Base-by-base conservation (phyloP, 306 rosid species). In the Vigna trinervia region DNA sequence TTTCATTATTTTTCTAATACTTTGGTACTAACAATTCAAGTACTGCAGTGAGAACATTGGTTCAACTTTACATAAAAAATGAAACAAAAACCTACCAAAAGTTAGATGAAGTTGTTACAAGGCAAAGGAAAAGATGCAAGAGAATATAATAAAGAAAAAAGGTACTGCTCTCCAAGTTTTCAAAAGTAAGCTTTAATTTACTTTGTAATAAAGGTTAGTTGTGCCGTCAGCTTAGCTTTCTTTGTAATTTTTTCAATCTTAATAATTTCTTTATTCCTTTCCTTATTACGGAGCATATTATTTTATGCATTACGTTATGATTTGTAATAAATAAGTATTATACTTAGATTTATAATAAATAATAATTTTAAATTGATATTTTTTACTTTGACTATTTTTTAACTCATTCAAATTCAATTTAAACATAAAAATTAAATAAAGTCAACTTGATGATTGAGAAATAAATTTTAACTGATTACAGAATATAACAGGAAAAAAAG, bases 171-270 rank as follows among this genome's bases (percentile, higher is more conserved):
- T 9, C 51, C 0, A 4, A 41, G 19, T 19, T 66, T 66, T 39
- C 0, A 41, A 66, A 66, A 66, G 71, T 43, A n/a, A 30, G 10
- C 70, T 64, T 64, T 39, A 64, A 64, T 36, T 62, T 64, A 66
- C 53, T 17, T 66, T 65, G 53, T 20, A 66, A 20, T 64, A 64
- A 64, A 64, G n/a, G n/a, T 41, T 65, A 41, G 71, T 20, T 41
- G 53, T 66, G 53, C 53, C 53, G 71, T 66, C 71, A 43, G 6
- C 53, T 66, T 41, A 41, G 71, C 71, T 66, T 36, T 38, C 30
- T 63, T 38, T 63, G 12, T 36, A 63, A 39, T 10, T 39, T 41
- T 19, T 19, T 22, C 11, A 11, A 9, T 52, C 19, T 17, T 52
- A 17, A 50, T 50, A 56, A 0, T 7, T 53, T 50, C 8, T 51